These are phyloP conservation scores for Penicillium angulare DNA, from an alignment of 495 filamentous ascomycete species.

Conservation along the genomic window DNA sequence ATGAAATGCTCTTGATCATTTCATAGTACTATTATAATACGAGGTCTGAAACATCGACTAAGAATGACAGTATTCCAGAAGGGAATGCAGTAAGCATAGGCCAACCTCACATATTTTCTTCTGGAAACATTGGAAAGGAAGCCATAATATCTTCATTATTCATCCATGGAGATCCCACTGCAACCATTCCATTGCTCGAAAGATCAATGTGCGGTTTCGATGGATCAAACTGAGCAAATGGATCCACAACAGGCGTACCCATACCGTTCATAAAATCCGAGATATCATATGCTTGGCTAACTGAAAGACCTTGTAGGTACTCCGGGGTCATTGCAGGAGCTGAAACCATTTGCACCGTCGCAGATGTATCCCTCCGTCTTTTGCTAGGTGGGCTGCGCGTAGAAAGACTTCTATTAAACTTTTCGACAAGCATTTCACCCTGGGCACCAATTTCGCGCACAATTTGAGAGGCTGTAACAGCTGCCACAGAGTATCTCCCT, in stretches of 20 bases:
- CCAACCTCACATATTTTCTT: not conserved
- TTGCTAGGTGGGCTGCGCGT: not conserved
- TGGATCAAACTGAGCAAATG: not conserved
- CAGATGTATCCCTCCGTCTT: not conserved
- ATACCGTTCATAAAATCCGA: not conserved
- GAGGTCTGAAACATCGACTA: not conserved
- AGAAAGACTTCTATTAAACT: constrained; percentile 5
- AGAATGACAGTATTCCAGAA: not conserved
- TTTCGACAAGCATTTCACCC: constrained; percentile 6
- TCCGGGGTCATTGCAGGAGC: constrained; percentile 10
- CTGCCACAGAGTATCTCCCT: not conserved
- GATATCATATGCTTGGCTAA: not conserved
- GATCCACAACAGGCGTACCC: not conserved
- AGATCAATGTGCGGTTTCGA: not conserved
- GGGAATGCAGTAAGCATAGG: not conserved
- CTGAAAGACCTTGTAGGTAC: constrained; percentile 1
- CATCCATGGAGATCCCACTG: not conserved
- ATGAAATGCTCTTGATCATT: too few relatives aligned
- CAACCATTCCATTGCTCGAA: not conserved
- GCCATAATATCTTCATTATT: not conserved
- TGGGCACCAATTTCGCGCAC: constrained; percentile 1
- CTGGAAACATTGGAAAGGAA: not conserved
- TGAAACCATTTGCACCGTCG: constrained; percentile 1
- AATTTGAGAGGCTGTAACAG: not conserved
- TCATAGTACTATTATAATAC: too few relatives aligned